Evolutionary conservation across 2,329 filamentous ascomycete species (phyloP).

Genomic region (Neofusicoccum kwambonambiense): DNA sequence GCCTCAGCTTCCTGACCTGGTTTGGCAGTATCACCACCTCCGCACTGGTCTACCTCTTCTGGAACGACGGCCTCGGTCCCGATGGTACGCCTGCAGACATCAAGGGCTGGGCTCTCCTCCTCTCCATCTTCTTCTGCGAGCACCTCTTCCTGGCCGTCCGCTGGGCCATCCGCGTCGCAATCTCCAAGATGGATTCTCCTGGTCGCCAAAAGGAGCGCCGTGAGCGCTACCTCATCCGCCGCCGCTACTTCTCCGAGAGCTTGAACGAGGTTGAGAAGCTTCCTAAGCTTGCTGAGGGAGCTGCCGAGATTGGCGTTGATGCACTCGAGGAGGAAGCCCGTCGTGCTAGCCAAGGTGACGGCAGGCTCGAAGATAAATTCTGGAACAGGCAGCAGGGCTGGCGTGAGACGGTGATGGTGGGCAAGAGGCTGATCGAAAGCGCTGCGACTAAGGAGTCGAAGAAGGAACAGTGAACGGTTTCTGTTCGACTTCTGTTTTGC

Average conservation of each 20-base stretch:
- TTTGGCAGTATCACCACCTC: slow-evolving; percentile 84
- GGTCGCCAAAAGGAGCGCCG: slow-evolving; percentile 81
- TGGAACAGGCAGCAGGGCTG: slow-evolving; percentile 53
- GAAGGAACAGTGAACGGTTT: slow-evolving; percentile 27
- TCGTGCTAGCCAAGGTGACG: slow-evolving; percentile 39
- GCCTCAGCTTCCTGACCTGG: slow-evolving; percentile 89
- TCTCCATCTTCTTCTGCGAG: slow-evolving; percentile 81
- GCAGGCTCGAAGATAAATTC: slow-evolving; percentile 49
- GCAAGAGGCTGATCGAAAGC: slow-evolving; percentile 50
- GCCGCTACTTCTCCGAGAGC: slow-evolving; percentile 73
- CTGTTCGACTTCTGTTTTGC: no score
- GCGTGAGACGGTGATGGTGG: slow-evolving; percentile 52
- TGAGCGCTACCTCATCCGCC: slow-evolving; percentile 77
- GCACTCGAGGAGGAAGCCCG: slow-evolving; percentile 61
- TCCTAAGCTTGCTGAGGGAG: slow-evolving; percentile 48
- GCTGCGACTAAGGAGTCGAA: slow-evolving; percentile 37
- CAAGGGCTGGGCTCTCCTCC: slow-evolving; percentile 74
- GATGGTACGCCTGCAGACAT: slow-evolving; percentile 68
- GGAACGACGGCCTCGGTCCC: slow-evolving; percentile 63
- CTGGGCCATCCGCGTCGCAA: slow-evolving; percentile 66
- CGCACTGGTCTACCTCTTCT: slow-evolving; percentile 82
- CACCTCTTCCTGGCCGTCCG: slow-evolving; percentile 84
- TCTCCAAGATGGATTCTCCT: slow-evolving; percentile 80
- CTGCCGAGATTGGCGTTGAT: slow-evolving; percentile 63
- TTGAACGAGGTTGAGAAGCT: slow-evolving; percentile 55